phyloP scores from a whole-genome alignment of 345 rosid genomes.

The Eucalyptus erythrocorys region DNA sequence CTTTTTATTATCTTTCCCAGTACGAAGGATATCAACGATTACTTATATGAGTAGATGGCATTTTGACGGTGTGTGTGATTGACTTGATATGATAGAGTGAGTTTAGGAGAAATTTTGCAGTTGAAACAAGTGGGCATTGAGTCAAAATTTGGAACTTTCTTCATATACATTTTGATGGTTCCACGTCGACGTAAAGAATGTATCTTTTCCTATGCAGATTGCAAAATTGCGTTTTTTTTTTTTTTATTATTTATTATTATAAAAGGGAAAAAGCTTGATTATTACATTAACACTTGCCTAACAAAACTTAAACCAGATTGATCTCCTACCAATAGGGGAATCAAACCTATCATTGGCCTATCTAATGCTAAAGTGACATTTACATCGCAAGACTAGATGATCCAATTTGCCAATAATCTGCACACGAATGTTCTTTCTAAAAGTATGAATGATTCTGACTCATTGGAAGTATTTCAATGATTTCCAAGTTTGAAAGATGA shows the following conservation, averaged over 20 bases:
- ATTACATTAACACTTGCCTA: background rate
- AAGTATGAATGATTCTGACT: background rate
- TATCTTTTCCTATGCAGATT: background rate
- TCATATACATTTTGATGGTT: background rate
- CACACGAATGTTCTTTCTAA: background rate
- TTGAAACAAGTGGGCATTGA: background rate
- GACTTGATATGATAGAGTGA: background rate
- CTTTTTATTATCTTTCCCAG: background rate
- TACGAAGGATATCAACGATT: background rate
- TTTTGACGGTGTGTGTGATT: background rate
- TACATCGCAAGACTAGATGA: background rate
- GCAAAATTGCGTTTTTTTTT: background rate
- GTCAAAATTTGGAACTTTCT: background rate
- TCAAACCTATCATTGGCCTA: background rate
- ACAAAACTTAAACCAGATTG: background rate
- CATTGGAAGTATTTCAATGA: background rate
- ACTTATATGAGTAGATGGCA: background rate
- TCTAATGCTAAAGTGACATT: background rate
- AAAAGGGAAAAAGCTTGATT: background rate
- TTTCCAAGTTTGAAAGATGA: too few species aligned
- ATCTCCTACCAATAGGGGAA: background rate
- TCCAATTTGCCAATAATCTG: background rate
- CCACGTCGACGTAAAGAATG: background rate
- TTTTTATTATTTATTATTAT: too few species aligned
- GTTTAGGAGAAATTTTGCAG: background rate